These are phyloP conservation scores for Umbelopsis ramanniana DNA, from an alignment of 192 early-diverging fungal genomes.

Conservation along the genomic window DNA sequence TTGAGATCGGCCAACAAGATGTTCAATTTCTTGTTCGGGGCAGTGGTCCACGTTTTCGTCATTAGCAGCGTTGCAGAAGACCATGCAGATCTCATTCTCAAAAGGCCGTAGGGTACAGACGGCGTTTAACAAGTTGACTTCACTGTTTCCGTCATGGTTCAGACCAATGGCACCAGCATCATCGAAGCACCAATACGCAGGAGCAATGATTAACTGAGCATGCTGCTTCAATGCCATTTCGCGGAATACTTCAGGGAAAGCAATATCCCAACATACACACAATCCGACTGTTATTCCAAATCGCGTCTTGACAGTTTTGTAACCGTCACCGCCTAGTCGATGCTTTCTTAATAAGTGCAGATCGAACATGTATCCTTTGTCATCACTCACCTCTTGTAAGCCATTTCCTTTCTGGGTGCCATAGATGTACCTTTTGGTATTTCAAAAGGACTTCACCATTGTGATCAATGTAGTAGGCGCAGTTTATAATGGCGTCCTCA, in stretches of 20 bases:
- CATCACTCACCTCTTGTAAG: constrained; percentile 19
- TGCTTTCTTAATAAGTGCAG: not conserved
- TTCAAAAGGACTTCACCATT: constrained; percentile 27
- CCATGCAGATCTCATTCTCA: constrained; percentile 37
- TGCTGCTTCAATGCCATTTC: constrained; percentile 22
- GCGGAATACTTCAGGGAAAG: constrained; percentile 33
- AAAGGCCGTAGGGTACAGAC: constrained; percentile 29
- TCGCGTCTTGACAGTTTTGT: constrained; percentile 23
- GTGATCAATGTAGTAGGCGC: constrained; percentile 40
- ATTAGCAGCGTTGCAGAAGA: constrained; percentile 35
- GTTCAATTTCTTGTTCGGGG: constrained; percentile 22
- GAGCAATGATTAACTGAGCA: constrained; percentile 33
- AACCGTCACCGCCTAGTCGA: constrained; percentile 9
- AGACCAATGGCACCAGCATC: constrained; percentile 18
- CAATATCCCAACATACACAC: constrained; percentile 40
- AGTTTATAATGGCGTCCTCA: constrained; percentile 26
- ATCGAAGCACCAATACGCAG: constrained; percentile 32
- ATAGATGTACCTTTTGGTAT: constrained; percentile 35
- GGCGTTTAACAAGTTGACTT: constrained; percentile 29
- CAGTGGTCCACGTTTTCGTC: not conserved
- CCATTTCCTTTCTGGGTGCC: constrained; percentile 32
- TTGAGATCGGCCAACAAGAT: constrained; percentile 30
- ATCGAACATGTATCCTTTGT: too few relatives aligned
- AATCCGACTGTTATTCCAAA: constrained; percentile 35
- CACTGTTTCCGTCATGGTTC: constrained; percentile 17